A percentile compares a stretch with the other conserved stretches of the same genome.
Evolutionary conservation across 352 stramenopile species (phyloP).

Genomic region (Pythium apleroticum): DNA sequence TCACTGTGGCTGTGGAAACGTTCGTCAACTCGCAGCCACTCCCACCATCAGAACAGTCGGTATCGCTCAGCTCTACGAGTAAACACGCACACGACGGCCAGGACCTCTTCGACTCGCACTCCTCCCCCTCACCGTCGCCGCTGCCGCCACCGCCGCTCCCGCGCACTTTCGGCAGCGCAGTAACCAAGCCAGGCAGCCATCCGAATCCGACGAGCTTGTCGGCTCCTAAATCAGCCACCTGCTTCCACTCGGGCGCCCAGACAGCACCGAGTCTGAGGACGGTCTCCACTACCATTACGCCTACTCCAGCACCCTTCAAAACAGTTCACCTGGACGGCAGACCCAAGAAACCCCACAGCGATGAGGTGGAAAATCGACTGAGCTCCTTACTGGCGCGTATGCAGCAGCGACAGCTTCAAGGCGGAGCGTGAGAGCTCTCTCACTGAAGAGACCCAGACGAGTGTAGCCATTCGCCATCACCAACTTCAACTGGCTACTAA

Average conservation of each 20-base stretch:
- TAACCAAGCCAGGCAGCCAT: background rate
- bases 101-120: background rate
- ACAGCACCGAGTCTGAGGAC: background rate
- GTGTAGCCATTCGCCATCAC: conserved; percentile 6
- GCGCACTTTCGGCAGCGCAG: conserved; percentile 8
- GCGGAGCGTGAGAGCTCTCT: background rate
- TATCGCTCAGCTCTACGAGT: conserved; percentile 20
- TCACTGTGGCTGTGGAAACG: conserved; percentile 16
- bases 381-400: conserved; percentile 19
- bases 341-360: conserved; percentile 1
- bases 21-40: conserved; percentile 3
- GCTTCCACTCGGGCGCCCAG: background rate
- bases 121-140: conserved; percentile 22
- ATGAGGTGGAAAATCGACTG: conserved; percentile 16
- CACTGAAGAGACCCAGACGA: background rate
- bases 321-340: background rate
- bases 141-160: conserved; percentile 25
- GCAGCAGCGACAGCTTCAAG: conserved; percentile 13
- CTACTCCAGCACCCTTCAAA: background rate
- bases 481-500: conserved; percentile 14
- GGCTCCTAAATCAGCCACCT: background rate
- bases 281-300: background rate
- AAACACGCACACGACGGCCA: conserved; percentile 18
- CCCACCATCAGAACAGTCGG: background rate
- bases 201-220: background rate